phyloP scores from a whole-genome alignment of 1,284 basidiomycete genomes.

The Mycena sp. region DNA sequence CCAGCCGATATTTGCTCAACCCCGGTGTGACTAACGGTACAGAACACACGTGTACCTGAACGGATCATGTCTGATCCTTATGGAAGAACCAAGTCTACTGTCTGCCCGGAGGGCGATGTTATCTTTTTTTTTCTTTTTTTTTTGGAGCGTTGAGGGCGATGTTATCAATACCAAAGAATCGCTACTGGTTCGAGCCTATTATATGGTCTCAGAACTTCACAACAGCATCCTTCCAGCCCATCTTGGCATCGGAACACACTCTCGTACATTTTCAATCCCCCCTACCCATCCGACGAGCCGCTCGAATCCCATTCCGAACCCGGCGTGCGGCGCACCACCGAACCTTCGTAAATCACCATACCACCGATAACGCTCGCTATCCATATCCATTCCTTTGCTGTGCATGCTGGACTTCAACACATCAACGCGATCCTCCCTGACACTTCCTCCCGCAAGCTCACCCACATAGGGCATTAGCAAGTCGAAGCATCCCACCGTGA shows the following conservation, averaged over 20 bases:
- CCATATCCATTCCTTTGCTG: constrained; percentile 53
- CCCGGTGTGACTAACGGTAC: no score
- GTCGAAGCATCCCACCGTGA: constrained; percentile 94
- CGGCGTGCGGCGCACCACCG: constrained; percentile 90
- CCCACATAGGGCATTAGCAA: constrained; percentile 89
- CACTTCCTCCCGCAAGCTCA: constrained; percentile 91
- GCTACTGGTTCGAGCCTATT: no score
- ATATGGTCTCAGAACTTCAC: no score
- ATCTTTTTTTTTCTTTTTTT: no score
- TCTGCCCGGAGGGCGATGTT: no score
- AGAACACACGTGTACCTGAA: no score
- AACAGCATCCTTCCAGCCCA: constrained; percentile 85
- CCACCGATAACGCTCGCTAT: constrained; percentile 77
- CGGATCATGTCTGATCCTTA: no score
- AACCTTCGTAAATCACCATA: constrained; percentile 84
- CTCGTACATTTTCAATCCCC: constrained; percentile 86
- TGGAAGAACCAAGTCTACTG: no score
- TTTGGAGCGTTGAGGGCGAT: no score
- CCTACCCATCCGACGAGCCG: constrained; percentile 86
- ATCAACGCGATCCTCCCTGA: constrained; percentile 86
- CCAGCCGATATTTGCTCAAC: no score
- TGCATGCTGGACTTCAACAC: constrained; percentile 64
- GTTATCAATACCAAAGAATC: no score
- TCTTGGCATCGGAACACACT: constrained; percentile 90
- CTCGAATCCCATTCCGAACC: constrained; percentile 95